Base-by-base conservation (phyloP, 2,329 filamentous ascomycete species). In the Ophidiomyces ophidiicola region DNA sequence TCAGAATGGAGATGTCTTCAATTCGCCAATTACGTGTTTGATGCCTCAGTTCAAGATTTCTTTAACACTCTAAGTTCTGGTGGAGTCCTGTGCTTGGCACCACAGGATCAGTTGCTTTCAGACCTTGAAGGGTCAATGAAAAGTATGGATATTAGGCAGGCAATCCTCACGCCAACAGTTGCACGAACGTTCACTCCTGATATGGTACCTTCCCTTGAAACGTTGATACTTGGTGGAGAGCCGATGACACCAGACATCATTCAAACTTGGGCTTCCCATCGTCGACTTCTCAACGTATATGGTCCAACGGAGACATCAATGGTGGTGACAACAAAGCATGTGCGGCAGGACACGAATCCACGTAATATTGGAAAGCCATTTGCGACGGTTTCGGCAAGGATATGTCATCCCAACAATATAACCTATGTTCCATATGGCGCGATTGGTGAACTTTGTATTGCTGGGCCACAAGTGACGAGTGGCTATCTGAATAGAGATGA, bases 41-140 rank as follows among this genome's bases (percentile, higher is more conserved):
- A 92, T 57, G 84, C 92, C 3, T 88, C 82, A 0, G 78, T 92
- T 3, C 90, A 92, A 56, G 85, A 93, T 55, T 85, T 87, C 6
- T 90, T 92, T 4, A 43, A 28, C 8, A 41, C 46, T 14, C 33
- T 49, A 3, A 33, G 32, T 6, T 12, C 18, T 18, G 64, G 66
- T 36, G 65, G 63, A 8, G 60, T 58, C 18, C 48, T 68, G 11
- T 67, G 63, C 43, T 58, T 68, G 4, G 63, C 62, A 2, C 58
- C 58, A 42, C 47, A 62, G 47, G 44, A 57, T 41, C 56, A 63
- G 39, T 57, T 63, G 2, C 56, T 63, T 48, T 63, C 64, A 41
- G 61, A 65, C 39, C 20, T 43, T 12, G 30, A 18, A 20, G 32
- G 25, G 4, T 28, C 59, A 1, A 66, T 74, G 23, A 58, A 61